These are phyloP conservation scores for Ophiostoma sp. DNA, from an alignment of 2,329 filamentous ascomycete genomes.

Conservation along the genomic window DNA sequence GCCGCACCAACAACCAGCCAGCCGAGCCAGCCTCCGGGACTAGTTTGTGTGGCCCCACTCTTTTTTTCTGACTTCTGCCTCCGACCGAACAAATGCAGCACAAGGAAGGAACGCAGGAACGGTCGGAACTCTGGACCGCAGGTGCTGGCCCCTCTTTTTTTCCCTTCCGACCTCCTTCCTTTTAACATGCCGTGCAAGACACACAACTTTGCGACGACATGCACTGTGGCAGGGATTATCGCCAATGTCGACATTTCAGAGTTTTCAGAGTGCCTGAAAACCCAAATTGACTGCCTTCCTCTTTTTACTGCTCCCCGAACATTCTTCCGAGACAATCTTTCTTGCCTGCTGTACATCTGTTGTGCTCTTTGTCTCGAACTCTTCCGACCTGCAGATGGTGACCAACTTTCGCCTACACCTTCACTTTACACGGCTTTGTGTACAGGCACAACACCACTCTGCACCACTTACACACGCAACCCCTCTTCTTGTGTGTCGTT, in stretches of 20 bases:
- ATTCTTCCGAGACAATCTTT: not conserved
- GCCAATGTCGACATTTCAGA: not conserved
- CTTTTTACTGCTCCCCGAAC: not conserved
- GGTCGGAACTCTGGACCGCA: not conserved
- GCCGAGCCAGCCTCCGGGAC: not conserved
- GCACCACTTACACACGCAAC: not conserved
- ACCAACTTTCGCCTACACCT: not conserved
- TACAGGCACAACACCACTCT: not conserved
- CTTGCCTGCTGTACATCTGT: not conserved
- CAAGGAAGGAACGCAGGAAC: not conserved
- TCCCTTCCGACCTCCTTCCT: not conserved
- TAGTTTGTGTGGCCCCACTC: not conserved
- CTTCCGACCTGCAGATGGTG: not conserved
- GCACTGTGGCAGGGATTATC: not conserved
- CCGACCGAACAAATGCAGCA: not conserved
- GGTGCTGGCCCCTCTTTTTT: not conserved
- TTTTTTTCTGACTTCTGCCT: not conserved
- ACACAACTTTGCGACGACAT: not conserved
- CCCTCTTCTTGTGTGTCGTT: not conserved
- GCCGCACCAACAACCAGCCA: not conserved
- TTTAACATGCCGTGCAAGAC: not conserved
- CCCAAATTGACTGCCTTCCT: not conserved
- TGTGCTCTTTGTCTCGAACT: not conserved
- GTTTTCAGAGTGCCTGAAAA: not conserved
- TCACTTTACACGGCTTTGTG: not conserved